Percentiles rank a stretch among this genome's conserved stretches.
These are phyloP conservation scores for Tricholoma flavovirens DNA, from an alignment of 768 basidiomycete genomes.

Conservation along the genomic window DNA sequence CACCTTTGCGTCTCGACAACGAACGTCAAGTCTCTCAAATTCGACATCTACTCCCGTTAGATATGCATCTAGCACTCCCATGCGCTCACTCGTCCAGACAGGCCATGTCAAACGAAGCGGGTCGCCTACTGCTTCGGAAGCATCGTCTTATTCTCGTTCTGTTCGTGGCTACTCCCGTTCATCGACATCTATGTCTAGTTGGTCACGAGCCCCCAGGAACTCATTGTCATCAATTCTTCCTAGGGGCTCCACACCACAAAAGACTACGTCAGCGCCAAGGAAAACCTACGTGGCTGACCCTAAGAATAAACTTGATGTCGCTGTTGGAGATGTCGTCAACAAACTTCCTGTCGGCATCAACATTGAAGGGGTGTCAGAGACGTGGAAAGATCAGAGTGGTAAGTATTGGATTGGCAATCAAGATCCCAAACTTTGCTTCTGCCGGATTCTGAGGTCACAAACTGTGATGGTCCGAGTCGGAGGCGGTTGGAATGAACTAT, in stretches of 20 bases:
- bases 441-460: slow-evolving; percentile 83
- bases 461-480: slow-evolving; percentile 97
- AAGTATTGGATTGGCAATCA: slow-evolving; percentile 96
- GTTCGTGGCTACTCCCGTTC: slow-evolving; percentile 33
- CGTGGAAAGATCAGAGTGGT: slow-evolving; percentile 89
- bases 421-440: slow-evolving; percentile 86
- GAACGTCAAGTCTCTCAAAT: slow-evolving; percentile 60
- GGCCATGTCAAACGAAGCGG: slow-evolving; percentile 30
- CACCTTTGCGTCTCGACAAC: slow-evolving; percentile 81
- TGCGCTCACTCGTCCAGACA: slow-evolving; percentile 39
- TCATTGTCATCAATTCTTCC: slow-evolving; percentile 45
- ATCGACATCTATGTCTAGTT: slow-evolving; percentile 50
- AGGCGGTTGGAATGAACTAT: slow-evolving; percentile 90
- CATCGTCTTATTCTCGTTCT: slow-evolving; percentile 46
- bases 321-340: slow-evolving; percentile 90
- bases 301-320: slow-evolving; percentile 88
- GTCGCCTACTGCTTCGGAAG: slow-evolving; percentile 64
- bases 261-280: slow-evolving; percentile 34
- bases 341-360: slow-evolving; percentile 81
- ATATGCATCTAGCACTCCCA: slow-evolving; percentile 26
- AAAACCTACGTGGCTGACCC: slow-evolving; percentile 83
- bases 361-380: slow-evolving; percentile 72
- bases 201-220: slow-evolving; percentile 63
- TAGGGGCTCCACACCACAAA: slow-evolving; percentile 41
- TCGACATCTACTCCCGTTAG: slow-evolving; percentile 30